Percentiles rank a stretch among this genome's conserved stretches.
These are phyloP conservation scores for Vicia sativa DNA, from an alignment of 306 rosid species.

Conservation along the genomic window DNA sequence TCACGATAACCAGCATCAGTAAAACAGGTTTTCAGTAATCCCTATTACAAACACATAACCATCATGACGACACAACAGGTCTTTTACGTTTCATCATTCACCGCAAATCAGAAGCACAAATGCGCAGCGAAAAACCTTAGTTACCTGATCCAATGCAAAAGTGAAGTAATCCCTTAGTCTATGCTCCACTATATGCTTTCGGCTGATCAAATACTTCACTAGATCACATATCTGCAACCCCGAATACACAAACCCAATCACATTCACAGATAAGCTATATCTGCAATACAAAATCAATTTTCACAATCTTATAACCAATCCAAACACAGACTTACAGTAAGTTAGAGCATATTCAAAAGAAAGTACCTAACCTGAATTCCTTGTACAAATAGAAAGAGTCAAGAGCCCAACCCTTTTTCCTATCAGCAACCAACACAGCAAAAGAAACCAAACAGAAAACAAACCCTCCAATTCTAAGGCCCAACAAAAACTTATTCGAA, in stretches of 20 bases:
- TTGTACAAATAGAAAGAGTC: constrained; percentile 24
- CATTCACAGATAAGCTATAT: constrained; percentile 60
- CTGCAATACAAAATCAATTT: constrained; percentile 46
- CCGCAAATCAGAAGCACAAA: not conserved
- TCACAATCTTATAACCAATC: not conserved
- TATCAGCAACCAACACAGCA: constrained; percentile 70
- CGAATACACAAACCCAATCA: constrained; percentile 70
- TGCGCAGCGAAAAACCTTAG: not conserved
- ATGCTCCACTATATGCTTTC: constrained; percentile 49
- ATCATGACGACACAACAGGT: not conserved
- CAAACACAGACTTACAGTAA: too few species aligned
- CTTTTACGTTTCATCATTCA: too few species aligned
- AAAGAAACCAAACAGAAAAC: constrained; percentile 63
- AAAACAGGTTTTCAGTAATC: too few species aligned
- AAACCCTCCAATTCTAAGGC: constrained; percentile 55
- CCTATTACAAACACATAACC: not conserved
- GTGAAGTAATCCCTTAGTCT: constrained; percentile 50
- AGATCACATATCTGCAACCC: constrained; percentile 61
- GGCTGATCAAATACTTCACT: constrained; percentile 44
- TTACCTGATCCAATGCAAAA: constrained; percentile 84
- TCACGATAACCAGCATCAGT: not conserved
- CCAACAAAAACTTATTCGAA: constrained; percentile 46
- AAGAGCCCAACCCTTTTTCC: constrained; percentile 25
- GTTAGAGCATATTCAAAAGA: not conserved
- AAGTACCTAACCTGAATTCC: constrained; percentile 10